Evolutionary conservation across 2,329 filamentous ascomycete species (phyloP).

Genomic region (Verticillium longisporum): DNA sequence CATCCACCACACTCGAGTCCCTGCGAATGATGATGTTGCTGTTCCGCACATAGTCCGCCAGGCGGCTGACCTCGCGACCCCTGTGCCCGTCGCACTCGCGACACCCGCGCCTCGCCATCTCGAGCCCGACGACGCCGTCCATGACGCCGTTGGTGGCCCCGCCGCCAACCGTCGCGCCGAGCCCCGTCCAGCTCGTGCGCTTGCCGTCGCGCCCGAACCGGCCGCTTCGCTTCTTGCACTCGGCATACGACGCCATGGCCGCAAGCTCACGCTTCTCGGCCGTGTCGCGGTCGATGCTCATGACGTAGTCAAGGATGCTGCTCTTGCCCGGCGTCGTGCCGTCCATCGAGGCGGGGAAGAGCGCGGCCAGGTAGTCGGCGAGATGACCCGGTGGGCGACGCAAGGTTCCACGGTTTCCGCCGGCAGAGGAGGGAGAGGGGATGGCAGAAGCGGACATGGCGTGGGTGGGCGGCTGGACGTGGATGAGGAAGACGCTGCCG

Average conservation of each 20-base stretch:
- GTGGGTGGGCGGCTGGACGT: slow-evolving; percentile 8
- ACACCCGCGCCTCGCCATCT: slow-evolving; percentile 25
- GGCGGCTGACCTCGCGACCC: slow-evolving; percentile 24
- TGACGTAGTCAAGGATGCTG: slow-evolving; percentile 22
- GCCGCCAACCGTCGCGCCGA: slow-evolving; percentile 23
- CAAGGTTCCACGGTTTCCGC: not conserved
- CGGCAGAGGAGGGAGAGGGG: not conserved
- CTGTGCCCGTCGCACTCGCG: slow-evolving; percentile 22
- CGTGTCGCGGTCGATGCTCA: slow-evolving; percentile 30
- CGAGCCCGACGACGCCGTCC: slow-evolving; percentile 25
- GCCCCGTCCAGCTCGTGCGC: slow-evolving; percentile 32
- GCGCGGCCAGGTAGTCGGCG: slow-evolving; percentile 26
- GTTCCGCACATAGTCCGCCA: slow-evolving; percentile 13
- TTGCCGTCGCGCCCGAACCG: slow-evolving; percentile 13
- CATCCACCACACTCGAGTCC: slow-evolving; percentile 7
- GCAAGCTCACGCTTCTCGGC: slow-evolving; percentile 34
- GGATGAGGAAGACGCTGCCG: slow-evolving; percentile 29
- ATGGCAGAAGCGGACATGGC: slow-evolving; percentile 3
- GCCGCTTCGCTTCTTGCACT: slow-evolving; percentile 7
- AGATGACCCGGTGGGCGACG: slow-evolving; percentile 12
- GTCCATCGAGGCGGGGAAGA: slow-evolving; percentile 22
- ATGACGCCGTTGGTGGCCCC: slow-evolving; percentile 18
- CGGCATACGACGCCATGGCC: slow-evolving; percentile 26
- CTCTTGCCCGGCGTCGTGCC: slow-evolving; percentile 10
- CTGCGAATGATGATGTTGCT: slow-evolving; percentile 3